Evolutionary conservation across 495 filamentous ascomycete species (phyloP).

Genomic region (Tetracladium marchalianum): DNA sequence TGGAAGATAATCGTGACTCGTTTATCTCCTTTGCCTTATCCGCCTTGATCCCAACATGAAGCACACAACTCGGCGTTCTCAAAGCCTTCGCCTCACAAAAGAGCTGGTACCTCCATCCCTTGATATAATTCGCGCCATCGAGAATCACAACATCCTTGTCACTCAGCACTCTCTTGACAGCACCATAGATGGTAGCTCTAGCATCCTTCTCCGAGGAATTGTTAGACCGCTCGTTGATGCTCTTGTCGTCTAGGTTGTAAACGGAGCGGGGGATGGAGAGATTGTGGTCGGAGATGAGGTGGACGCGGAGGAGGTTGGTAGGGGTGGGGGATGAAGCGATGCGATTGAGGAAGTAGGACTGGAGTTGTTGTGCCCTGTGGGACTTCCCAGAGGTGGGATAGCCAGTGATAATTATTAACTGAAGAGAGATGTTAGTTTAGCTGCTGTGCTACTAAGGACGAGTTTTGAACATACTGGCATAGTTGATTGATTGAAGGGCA

Average conservation of each 20-base stretch:
- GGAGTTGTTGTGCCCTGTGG: constrained; percentile 71
- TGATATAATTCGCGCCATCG: constrained; percentile 94
- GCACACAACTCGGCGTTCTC: constrained; percentile 70
- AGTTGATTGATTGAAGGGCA: too few species aligned
- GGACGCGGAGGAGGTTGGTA: constrained; percentile 41
- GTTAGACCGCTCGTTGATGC: constrained; percentile 38
- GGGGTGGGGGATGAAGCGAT: constrained; percentile 25
- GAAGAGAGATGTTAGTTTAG: not conserved
- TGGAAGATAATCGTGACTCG: constrained; percentile 25
- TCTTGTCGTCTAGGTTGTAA: constrained; percentile 47
- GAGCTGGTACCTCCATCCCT: constrained; percentile 92
- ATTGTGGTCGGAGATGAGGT: constrained; percentile 57
- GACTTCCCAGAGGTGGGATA: constrained; percentile 91
- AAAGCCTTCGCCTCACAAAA: constrained; percentile 90
- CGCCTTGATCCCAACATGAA: constrained; percentile 74
- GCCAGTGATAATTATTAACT: constrained; percentile 92
- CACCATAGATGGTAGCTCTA: constrained; percentile 73
- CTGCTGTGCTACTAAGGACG: too few species aligned
- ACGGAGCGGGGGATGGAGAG: constrained; percentile 51
- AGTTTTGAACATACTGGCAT: too few species aligned
- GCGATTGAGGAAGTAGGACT: constrained; percentile 48
- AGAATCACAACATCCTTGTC: constrained; percentile 78
- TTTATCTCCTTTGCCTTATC: constrained; percentile 59
- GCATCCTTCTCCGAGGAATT: constrained; percentile 79
- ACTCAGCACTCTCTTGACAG: constrained; percentile 72